Base-by-base conservation (phyloP, 148 eudicot genomes). In the Vaccinium corymbosum region DNA sequence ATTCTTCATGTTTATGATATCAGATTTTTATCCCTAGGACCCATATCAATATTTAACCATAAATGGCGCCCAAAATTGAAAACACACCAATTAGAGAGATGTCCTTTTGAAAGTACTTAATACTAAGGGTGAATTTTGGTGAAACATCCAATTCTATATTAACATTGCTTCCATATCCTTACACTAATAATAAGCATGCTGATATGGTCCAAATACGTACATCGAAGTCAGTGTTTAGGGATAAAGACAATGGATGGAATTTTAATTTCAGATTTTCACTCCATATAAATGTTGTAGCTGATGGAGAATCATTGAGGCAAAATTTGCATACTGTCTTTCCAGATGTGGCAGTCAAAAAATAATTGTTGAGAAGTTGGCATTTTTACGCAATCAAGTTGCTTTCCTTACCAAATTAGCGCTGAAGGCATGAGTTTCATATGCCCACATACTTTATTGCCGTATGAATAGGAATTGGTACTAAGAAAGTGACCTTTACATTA, bases 401-500 rank as follows among this genome's bases (percentile, higher is more conserved):
- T 71, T 71, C 76, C 17, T 8, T 76, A 50, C 57, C 79, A 76
- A 76, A 46, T 71, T 71, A 27, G 16, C 0, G 19, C 25, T n/a
- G 70, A 74, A 74, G 77, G 50, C 79, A 42, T 76, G 27, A 46
- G 12, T 49, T 76, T 52, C 79, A 76, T 16, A 51, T 76, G 49
- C 79, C 27, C 56, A 70, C 55, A 76, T 49, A n/a, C 77, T 73
- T 35, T 73, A 15, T 38, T 73, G 77, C 10, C 38, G 77, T 73
- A 70, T 70, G 75, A 25, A 70, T 29, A 29, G 29, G 13, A 38
- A 25, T 22, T 4, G 46, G 75, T n/a, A 70, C 32, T 10, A 70
- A 29, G 75, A 70, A 29, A 70, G 75, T 13, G 75, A 70, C 46
- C 32, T 27, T 29, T 70, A 29, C 35, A 70, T 70, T 29, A 70